Evolutionary conservation across 352 stramenopile species (phyloP), one percentile per base, ranked within the genome.

Genomic region (Aphanomyces astaci): DNA sequence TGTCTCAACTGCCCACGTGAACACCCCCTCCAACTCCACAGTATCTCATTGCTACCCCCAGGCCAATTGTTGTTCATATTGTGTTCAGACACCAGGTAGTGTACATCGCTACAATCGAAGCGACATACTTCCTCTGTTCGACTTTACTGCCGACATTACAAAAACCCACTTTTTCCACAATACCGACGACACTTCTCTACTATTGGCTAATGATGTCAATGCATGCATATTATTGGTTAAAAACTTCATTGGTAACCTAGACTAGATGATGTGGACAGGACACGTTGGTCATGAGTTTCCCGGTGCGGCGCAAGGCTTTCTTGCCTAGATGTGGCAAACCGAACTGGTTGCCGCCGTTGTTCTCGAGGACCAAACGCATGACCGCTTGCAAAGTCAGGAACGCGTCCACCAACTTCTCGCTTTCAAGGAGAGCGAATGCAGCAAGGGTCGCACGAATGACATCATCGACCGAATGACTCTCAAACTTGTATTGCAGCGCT

Each of bases 401-500:
- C 19, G 67, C 57, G 33, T 66, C 30, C 32, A 63, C 28, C 19
- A 71, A 52, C 31, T 64, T 71, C 31, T 40, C 46, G 32, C 13
- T 39, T 9, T 15, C 30, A 59, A 32, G 51, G 15, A 25, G 10
- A 73, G 36, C 40, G 27, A 22, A 53, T 62, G 60, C 22, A 48
- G 13, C 4, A 66, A 64, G n/a, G 27, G 53, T 2, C 22, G 3
- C 33, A 56, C 31, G 5, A 70, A 43, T n/a, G n/a, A n/a, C n/a
- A n/a, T n/a, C n/a, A n/a, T n/a, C n/a, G n/a, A n/a, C n/a, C n/a
- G n/a, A n/a, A n/a, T 9, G 17, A 70, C n/a, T 27, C 36, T 49
- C 43, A 40, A 49, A n/a, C 33, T 54, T 24, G 24, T 72, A 66
- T 27, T 76, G 72, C 5, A 74, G 33, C 0, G 48, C 39, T 55